Percentiles rank a stretch among this genome's conserved stretches.
Evolutionary conservation across 139 green algal genomes (phyloP).

Genomic region (Picochlorum sp.): DNA sequence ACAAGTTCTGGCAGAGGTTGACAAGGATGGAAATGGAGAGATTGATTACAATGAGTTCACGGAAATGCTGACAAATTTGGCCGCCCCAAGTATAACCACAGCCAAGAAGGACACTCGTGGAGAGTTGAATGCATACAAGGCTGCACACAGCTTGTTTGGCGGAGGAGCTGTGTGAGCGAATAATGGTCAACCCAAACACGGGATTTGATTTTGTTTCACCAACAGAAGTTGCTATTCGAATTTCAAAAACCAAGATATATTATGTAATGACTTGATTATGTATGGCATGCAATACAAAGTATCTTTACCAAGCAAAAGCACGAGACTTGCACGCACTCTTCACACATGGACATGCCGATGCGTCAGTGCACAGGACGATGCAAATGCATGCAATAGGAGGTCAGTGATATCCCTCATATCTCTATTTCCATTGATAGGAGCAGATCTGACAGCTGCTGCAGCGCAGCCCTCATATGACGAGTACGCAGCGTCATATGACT

Average conservation of each 20-base stretch:
- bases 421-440: background rate
- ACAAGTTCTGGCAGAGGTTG: slow-evolving; percentile 46
- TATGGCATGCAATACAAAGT: no score
- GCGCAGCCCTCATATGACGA: slow-evolving; percentile 3
- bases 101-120: slow-evolving; percentile 6
- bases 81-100: background rate
- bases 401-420: background rate
- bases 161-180: background rate
- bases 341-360: no score
- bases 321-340: no score
- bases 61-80: slow-evolving; percentile 41
- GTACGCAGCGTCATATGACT: slow-evolving; percentile 40
- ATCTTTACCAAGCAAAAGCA: no score
- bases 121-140: slow-evolving; percentile 27
- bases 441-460: background rate
- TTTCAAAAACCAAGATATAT: no score
- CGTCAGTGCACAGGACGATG: background rate
- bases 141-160: slow-evolving; percentile 2
- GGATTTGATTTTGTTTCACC: no score
- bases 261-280: no score
- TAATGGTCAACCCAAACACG: no score
- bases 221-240: no score
- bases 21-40: slow-evolving; percentile 55
- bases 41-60: slow-evolving; percentile 79
- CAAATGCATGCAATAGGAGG: no score